Conservation (phyloP, 2,329 filamentous ascomycete species). For the Penicillium crustosum region DNA sequence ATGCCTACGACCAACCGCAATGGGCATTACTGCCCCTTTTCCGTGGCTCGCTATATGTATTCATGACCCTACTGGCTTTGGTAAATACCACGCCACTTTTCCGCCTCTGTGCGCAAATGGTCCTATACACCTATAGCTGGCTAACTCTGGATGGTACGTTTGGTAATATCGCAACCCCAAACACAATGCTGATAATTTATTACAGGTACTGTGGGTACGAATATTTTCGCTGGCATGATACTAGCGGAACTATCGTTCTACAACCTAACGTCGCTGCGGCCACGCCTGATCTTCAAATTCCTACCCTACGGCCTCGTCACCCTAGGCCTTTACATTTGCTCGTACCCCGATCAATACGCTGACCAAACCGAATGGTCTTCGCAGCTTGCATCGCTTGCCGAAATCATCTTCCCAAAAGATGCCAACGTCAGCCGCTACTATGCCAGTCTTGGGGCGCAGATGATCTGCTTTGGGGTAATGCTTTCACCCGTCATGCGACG, state of each 20-base stretch:
- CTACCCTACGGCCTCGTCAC: slow-evolving; percentile 53
- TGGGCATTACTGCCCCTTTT: slow-evolving; percentile 60
- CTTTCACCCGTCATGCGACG: slow-evolving; percentile 54
- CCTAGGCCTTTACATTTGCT: slow-evolving; percentile 58
- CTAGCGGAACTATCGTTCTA: slow-evolving; percentile 58
- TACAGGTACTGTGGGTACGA: slow-evolving; percentile 54
- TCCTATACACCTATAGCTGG: slow-evolving; percentile 51
- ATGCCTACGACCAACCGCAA: slow-evolving; percentile 58
- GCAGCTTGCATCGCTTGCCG: slow-evolving; percentile 19
- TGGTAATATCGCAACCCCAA: not conserved
- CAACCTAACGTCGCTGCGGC: slow-evolving; percentile 48
- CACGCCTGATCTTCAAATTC: slow-evolving; percentile 39
- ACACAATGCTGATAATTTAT: not conserved
- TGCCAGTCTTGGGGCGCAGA: slow-evolving; percentile 51
- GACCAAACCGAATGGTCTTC: slow-evolving; percentile 57
- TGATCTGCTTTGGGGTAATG: slow-evolving; percentile 54
- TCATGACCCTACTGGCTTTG: slow-evolving; percentile 54
- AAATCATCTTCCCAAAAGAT: slow-evolving; percentile 34
- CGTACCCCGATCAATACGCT: slow-evolving; percentile 58
- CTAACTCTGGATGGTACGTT: slow-evolving; percentile 35
- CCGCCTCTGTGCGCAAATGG: slow-evolving; percentile 50
- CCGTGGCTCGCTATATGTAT: slow-evolving; percentile 56
- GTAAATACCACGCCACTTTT: slow-evolving; percentile 51
- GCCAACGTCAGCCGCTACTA: slow-evolving; percentile 53
- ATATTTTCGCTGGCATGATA: slow-evolving; percentile 63